phyloP scores from a whole-genome alignment of 1,139 yeast genomes.

The Debaryomycetaceae sp. region DNA sequence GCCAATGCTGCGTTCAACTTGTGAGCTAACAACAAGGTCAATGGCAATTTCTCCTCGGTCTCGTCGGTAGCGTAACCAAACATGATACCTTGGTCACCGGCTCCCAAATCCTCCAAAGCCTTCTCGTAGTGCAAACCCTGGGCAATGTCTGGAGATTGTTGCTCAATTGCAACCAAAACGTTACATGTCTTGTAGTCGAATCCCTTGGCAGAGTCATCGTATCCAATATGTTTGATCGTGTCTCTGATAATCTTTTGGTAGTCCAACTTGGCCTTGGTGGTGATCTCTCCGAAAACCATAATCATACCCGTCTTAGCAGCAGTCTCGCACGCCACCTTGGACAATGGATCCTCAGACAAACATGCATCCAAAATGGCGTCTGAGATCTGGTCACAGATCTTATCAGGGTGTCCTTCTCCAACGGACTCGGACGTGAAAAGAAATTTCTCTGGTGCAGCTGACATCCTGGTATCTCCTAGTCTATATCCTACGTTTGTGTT shows the following conservation, averaged over 20 bases:
- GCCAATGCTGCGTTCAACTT: slow-evolving; percentile 96
- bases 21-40: slow-evolving; percentile 92
- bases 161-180: slow-evolving; percentile 98
- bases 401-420: slow-evolving; percentile 99
- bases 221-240: slow-evolving; percentile 97
- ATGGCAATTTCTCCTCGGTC: slow-evolving; percentile 95
- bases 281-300: slow-evolving; percentile 98
- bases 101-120: slow-evolving; percentile 96
- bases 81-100: slow-evolving; percentile 99
- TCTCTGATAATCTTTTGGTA: slow-evolving; percentile 97
- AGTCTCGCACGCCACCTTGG: slow-evolving; percentile 99
- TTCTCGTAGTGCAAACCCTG: slow-evolving; percentile 98
- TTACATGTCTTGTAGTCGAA: slow-evolving; percentile 99
- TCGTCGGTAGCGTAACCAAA: slow-evolving; percentile 99
- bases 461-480: no score
- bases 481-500: no score
- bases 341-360: slow-evolving; percentile 89
- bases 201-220: slow-evolving; percentile 94
- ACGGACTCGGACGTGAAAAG: slow-evolving; percentile 95
- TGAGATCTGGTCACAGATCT: slow-evolving; percentile 98
- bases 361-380: slow-evolving; percentile 99
- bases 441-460: slow-evolving; percentile 38
- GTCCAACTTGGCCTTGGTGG: slow-evolving; percentile 93
- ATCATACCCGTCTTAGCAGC: slow-evolving; percentile 99
- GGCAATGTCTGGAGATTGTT: slow-evolving; percentile 98